These are phyloP conservation scores for Melocanna baccifera DNA, from an alignment of 176 grass and related monocot species.

Conservation along the genomic window DNA sequence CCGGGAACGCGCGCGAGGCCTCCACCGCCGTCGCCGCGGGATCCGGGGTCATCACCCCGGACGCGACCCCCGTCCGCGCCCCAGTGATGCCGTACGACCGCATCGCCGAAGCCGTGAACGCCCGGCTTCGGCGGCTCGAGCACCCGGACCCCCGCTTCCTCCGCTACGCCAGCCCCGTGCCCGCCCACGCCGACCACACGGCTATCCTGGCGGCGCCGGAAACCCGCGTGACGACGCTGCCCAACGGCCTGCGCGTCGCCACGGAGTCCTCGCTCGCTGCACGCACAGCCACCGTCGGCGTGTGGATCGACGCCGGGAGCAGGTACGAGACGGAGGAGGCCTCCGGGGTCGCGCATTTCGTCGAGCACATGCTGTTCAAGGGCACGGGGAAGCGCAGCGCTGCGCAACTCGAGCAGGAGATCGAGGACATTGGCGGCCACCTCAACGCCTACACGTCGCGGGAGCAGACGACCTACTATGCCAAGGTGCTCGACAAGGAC, in stretches of 20 bases:
- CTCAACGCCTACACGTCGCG: conserved; percentile 95
- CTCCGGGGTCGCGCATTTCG: conserved; percentile 94
- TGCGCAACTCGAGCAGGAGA: conserved; percentile 82
- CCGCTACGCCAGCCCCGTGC: conserved; percentile 80
- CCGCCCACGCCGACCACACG: conserved; percentile 70
- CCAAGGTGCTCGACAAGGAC: conserved; percentile 88
- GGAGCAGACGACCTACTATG: conserved; percentile 94
- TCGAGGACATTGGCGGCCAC: conserved; percentile 93
- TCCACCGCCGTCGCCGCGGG: conserved; percentile 55
- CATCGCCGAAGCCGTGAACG: conserved; percentile 62
- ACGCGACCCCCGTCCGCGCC: conserved; percentile 30
- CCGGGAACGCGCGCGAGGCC: conserved; percentile 54
- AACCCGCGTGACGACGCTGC: conserved; percentile 84
- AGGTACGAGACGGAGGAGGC: conserved; percentile 73
- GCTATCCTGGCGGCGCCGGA: conserved; percentile 69
- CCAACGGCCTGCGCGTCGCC: conserved; percentile 82
- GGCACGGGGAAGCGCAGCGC: conserved; percentile 65
- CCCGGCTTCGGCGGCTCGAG: conserved; percentile 64
- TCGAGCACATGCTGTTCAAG: conserved; percentile 99
- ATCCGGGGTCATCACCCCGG: conserved; percentile 46
- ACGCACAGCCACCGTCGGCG: conserved; percentile 79
- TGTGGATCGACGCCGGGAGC: conserved; percentile 97
- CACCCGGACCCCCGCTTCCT: conserved; percentile 91
- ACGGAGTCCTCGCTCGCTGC: conserved; percentile 80
- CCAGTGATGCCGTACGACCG: conserved; percentile 75